Evolutionary conservation across 73 alveolate species (phyloP).

Genomic region (Paramecium sexaurelia): DNA sequence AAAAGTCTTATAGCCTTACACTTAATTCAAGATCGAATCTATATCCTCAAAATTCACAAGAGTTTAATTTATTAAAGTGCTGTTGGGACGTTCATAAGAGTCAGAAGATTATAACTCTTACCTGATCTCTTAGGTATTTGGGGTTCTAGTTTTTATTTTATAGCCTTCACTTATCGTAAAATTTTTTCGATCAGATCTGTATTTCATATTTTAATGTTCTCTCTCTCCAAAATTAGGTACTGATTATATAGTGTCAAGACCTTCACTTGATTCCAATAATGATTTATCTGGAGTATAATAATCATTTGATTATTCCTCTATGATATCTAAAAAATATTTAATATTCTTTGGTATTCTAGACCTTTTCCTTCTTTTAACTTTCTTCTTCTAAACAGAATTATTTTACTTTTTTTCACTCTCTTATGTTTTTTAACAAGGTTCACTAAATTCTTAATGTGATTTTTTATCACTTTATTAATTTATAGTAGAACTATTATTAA

Average conservation of each 20-base stretch:
- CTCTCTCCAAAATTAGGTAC: slow-evolving; percentile 5
- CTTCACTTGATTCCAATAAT: slow-evolving; percentile 2
- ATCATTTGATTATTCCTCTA: slow-evolving; percentile 57
- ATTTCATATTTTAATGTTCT: not conserved
- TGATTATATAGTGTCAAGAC: not conserved
- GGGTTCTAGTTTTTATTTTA: not conserved
- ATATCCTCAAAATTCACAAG: slow-evolving; percentile 1
- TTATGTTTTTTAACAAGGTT: slow-evolving; percentile 36
- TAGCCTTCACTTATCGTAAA: slow-evolving; percentile 1
- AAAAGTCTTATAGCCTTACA: not conserved
- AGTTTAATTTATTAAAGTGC: not conserved
- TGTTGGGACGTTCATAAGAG: not conserved
- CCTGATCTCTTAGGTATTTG: not conserved
- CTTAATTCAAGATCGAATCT: not conserved
- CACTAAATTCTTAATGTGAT: not conserved
- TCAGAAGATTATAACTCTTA: not conserved
- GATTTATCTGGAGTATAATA: slow-evolving; percentile 47
- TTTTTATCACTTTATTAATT: not conserved
- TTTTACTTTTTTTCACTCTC: slow-evolving; percentile 8
- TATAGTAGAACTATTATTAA: not conserved
- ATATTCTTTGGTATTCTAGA: slow-evolving; percentile 40
- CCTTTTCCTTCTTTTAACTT: slow-evolving; percentile 16
- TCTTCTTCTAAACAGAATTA: not conserved
- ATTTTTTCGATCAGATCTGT: not conserved
- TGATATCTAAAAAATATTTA: slow-evolving; percentile 18